phyloP scores from a whole-genome alignment of 2,329 filamentous ascomycete species.

The Allantophomopsis cytisporea region DNA sequence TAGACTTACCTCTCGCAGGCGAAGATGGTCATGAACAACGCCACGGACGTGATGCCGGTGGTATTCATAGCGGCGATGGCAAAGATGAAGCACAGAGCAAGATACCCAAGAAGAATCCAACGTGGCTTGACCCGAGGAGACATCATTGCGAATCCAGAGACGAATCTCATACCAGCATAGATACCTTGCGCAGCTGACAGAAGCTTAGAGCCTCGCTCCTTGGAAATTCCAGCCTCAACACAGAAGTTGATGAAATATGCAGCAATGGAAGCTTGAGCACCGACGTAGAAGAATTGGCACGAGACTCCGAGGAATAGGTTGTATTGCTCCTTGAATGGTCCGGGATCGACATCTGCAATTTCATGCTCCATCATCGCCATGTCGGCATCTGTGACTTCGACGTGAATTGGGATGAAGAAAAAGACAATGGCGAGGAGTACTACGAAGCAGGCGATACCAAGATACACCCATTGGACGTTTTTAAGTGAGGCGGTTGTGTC shows the following conservation, averaged over 20 bases:
- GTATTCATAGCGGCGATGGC: conserved; percentile 21
- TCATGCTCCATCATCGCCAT: conserved; percentile 47
- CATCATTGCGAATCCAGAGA: conserved; percentile 53
- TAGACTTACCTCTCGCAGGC: too few relatives aligned
- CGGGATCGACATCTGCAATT: conserved; percentile 29
- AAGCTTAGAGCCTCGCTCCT: conserved; percentile 24
- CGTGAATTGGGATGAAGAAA: conserved; percentile 46
- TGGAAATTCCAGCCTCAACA: conserved; percentile 38
- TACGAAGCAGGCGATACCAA: conserved; percentile 60
- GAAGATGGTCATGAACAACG: conserved; percentile 6
- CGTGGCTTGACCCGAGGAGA: conserved; percentile 42
- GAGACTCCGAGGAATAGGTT: conserved; percentile 63
- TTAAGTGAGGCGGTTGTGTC: conserved; percentile 34
- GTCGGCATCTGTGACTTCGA: conserved; percentile 61
- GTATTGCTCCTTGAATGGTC: conserved; percentile 58
- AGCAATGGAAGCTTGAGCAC: conserved; percentile 55
- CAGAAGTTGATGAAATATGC: conserved; percentile 63
- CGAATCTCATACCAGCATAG: conserved; percentile 62
- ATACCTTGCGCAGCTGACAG: conserved; percentile 62
- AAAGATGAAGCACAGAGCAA: conserved; percentile 53
- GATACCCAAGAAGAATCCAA: conserved; percentile 52
- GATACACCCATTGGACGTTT: conserved; percentile 67
- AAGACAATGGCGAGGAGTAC: conserved; percentile 52
- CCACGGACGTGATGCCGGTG: conserved; percentile 29
- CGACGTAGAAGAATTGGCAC: conserved; percentile 69